phyloP scores from a whole-genome alignment of 2,329 filamentous ascomycete genomes.

The Aureobasidium sp. region DNA sequence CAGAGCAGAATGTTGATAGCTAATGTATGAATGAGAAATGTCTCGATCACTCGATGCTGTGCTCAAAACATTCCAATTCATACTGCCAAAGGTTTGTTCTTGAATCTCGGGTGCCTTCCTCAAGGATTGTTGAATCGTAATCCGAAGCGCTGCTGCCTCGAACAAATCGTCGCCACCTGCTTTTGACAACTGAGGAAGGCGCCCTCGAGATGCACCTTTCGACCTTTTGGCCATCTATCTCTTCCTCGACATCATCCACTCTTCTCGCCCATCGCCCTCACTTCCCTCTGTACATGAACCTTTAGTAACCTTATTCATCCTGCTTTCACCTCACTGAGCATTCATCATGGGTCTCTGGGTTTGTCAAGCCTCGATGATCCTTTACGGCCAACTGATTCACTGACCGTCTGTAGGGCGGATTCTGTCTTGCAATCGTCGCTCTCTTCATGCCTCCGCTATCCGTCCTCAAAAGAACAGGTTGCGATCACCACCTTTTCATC shows the following conservation, averaged over 20 bases:
- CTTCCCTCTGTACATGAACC: background rate
- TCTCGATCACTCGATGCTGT: no score
- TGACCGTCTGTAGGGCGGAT: slow-evolving; percentile 7
- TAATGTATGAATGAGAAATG: no score
- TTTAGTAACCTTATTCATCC: background rate
- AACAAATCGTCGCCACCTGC: no score
- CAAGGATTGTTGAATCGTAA: no score
- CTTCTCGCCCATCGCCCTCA: background rate
- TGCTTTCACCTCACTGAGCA: background rate
- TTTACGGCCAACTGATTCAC: no score
- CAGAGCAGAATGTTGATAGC: no score
- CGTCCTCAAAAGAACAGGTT: slow-evolving; percentile 84
- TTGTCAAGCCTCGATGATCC: no score
- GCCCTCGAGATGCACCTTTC: background rate
- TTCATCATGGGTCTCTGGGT: background rate
- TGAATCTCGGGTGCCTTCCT: no score
- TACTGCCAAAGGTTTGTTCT: no score
- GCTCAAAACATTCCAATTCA: no score
- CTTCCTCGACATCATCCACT: background rate
- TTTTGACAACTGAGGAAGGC: background rate
- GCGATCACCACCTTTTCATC: slow-evolving; percentile 74
- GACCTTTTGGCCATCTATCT: background rate
- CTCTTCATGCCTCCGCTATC: slow-evolving; percentile 79
- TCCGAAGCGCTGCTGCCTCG: no score
- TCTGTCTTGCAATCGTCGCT: slow-evolving; percentile 51